Percentiles rank a stretch among this genome's conserved stretches.
Conservation (phyloP, 345 rosid genomes). For the Cardamine chenopodiifolia region DNA sequence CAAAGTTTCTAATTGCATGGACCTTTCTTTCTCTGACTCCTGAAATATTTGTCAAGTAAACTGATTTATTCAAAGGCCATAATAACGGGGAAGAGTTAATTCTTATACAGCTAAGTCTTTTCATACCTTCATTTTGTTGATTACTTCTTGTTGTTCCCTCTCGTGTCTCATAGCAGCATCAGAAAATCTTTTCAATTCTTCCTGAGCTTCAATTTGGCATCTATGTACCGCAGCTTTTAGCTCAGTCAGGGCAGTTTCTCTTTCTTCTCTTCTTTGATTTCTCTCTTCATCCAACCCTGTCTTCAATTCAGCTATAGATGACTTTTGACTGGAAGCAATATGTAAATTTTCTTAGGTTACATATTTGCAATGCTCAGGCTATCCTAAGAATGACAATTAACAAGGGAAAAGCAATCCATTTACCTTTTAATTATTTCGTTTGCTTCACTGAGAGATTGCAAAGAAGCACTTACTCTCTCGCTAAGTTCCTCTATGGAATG, state of each 20-base stretch:
- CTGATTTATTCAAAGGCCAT: constrained; percentile 29
- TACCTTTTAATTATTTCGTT: constrained; percentile 83
- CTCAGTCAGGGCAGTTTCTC: constrained; percentile 72
- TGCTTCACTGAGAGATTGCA: constrained; percentile 85
- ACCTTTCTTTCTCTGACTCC: constrained; percentile 82
- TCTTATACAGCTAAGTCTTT: constrained; percentile 20
- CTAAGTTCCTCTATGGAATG: constrained; percentile 76
- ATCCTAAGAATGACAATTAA: constrained; percentile 16
- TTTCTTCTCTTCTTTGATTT: constrained; percentile 80
- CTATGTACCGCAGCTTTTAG: constrained; percentile 74
- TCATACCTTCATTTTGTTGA: constrained; percentile 81
- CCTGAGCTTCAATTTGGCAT: constrained; percentile 77
- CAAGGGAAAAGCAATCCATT: constrained; percentile 7
- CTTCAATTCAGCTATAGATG: constrained; percentile 75
- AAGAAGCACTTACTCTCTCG: constrained; percentile 75
- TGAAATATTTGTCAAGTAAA: constrained; percentile 44
- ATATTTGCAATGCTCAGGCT: constrained; percentile 5
- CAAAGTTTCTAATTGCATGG: constrained; percentile 70
- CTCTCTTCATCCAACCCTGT: constrained; percentile 76
- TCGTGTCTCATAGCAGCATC: constrained; percentile 67
- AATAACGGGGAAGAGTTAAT: constrained; percentile 7
- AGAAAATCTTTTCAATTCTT: constrained; percentile 64
- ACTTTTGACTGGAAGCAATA: constrained; percentile 71
- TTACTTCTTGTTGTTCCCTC: constrained; percentile 77
- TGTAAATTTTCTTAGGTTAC: background rate